A percentile compares a stretch with the other conserved stretches of the same genome.
Conservation (phyloP, 345 rosid genomes). For the Salix purpurea region DNA sequence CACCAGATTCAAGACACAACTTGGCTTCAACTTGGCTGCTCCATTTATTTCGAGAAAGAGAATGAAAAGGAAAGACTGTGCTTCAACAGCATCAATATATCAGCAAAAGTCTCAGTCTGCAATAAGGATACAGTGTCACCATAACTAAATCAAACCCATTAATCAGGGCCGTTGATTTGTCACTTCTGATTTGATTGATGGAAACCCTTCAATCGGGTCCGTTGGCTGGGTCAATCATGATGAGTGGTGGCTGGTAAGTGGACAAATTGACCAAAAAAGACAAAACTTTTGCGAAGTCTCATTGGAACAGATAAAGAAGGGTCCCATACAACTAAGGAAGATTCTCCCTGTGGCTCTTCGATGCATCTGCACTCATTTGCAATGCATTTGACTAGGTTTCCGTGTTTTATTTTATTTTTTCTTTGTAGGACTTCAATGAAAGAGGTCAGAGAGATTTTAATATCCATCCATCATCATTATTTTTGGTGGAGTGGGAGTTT, state of each 20-base stretch:
- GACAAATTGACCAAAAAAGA: background rate
- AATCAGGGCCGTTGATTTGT: slow-evolving; percentile 23
- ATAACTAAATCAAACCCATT: slow-evolving; percentile 17
- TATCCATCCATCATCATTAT: background rate
- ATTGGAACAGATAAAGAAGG: slow-evolving; percentile 4
- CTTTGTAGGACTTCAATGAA: background rate
- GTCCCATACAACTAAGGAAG: slow-evolving; percentile 19
- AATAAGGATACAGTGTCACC: slow-evolving; percentile 12
- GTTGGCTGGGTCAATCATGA: slow-evolving; percentile 4
- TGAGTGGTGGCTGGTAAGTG: background rate
- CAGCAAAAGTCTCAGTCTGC: slow-evolving; percentile 5
- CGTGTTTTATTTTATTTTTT: background rate
- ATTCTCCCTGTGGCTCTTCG: slow-evolving; percentile 2
- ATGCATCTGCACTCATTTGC: background rate
- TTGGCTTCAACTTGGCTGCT: slow-evolving; percentile 11
- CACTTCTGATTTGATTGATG: background rate
- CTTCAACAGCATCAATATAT: slow-evolving; percentile 4
- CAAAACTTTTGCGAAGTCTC: background rate
- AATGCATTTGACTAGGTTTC: background rate
- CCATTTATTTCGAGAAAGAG: background rate
- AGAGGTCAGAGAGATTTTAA: background rate
- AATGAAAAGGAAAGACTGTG: background rate
- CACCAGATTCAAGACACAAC: slow-evolving; percentile 28
- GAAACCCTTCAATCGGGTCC: slow-evolving; percentile 20
- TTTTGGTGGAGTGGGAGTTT: background rate